Base-by-base conservation (phyloP, 805 yeast species). In the Wickerhamiella qilinensis region DNA sequence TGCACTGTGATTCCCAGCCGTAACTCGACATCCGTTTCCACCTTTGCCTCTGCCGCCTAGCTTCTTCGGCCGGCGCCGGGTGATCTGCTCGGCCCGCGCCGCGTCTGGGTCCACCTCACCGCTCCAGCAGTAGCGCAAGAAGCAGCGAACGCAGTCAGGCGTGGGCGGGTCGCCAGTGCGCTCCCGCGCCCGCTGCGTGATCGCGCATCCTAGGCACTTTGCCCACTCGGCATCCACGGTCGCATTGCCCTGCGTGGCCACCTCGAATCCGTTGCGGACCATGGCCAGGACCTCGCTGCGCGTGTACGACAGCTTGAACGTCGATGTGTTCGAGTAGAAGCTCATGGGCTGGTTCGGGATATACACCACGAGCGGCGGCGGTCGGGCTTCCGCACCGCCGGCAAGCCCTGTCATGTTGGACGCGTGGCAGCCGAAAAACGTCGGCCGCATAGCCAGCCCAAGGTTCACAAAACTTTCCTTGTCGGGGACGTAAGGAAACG, bases 401-500 rank as follows among this genome's bases (percentile, higher is more conserved):
- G 9, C 28, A 24, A 24, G 28, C 14, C 28, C 28, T 2, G 84
- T 73, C 52, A 78, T 59, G 51, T 80, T 78, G 1, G 58, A 46
- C 3, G 81, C 67, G 52, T 79, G 69, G 58, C 94, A 83, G 25
- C 94, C 94, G 54, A 84, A 84, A 61, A 84, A 83, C 1, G 78
- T 66, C 37, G 94, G 93, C 43, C 60, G 68, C 8, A 75, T 63
- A 14, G 82, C 76, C 45, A 82, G 63, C 41, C 78, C 78, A 45
- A 61, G 49, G 42, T 68, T 66, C 20, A 71, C 51, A 55, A 82
- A 78, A 0, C 85, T 68, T 33, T 65, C 58, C 20, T 55, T 60
- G 53, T 74, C 86, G 11, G 94, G 94, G 39, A 83, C 86, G 47
- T 78, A 71, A 8, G 94, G 93, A 67, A 79, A 80, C 2, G 77